These are phyloP conservation scores for Arabis alpina DNA, from an alignment of 345 rosid species.

Conservation along the genomic window DNA sequence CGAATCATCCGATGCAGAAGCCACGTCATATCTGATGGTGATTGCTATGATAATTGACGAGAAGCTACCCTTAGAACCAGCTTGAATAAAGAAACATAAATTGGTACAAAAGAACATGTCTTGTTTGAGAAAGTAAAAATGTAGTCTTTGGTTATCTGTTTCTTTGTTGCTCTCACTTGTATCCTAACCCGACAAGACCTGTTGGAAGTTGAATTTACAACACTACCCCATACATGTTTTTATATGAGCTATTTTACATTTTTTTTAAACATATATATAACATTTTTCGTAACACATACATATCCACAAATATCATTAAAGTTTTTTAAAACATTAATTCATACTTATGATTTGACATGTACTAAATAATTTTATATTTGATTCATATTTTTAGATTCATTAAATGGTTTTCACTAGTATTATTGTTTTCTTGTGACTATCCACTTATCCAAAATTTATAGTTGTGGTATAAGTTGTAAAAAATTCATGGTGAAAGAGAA, in stretches of 20 bases:
- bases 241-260: neutral
- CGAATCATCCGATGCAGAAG: constrained; percentile 30
- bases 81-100: constrained; percentile 20
- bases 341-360: no score
- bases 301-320: no score
- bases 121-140: constrained; percentile 25
- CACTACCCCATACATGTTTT: constrained; percentile 32
- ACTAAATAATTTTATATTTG: no score
- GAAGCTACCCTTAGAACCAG: constrained; percentile 19
- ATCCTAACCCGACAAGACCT: constrained; percentile 28
- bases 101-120: constrained; percentile 39
- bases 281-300: no score
- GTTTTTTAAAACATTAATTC: no score
- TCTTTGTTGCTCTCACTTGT: constrained; percentile 29
- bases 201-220: constrained; percentile 33
- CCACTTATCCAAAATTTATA: no score
- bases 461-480: no score
- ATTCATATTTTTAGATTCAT: no score
- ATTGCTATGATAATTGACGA: constrained; percentile 9
- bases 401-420: no score
- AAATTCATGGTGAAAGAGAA: no score
- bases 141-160: constrained; percentile 25
- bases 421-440: no score
- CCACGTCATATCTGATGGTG: constrained; percentile 35
- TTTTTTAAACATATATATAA: neutral